Evolutionary conservation across 75 land plant genomes (phyloP).

Genomic region (Picea sitchensis): DNA sequence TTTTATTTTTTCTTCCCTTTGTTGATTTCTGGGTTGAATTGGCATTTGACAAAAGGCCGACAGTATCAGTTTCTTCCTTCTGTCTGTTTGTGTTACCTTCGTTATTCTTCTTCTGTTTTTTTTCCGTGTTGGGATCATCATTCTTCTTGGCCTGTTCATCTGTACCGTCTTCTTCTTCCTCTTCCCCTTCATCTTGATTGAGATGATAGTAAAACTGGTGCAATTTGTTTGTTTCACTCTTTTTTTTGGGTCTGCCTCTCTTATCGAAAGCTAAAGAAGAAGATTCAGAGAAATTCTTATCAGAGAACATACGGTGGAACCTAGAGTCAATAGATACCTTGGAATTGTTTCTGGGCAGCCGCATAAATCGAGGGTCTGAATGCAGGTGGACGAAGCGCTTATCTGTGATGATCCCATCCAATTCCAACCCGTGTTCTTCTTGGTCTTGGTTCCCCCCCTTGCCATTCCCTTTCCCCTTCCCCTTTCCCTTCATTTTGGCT

Average conservation of each 20-base stretch:
- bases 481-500: slow-evolving; percentile 3
- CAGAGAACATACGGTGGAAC: slow-evolving; percentile 61
- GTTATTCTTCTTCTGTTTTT: not conserved
- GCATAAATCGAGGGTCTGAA: slow-evolving; percentile 76
- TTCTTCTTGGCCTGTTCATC: slow-evolving; percentile 3
- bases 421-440: slow-evolving; percentile 3
- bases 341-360: slow-evolving; percentile 43
- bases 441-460: slow-evolving; percentile 4
- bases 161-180: slow-evolving; percentile 11
- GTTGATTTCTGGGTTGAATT: too few species aligned
- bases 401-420: slow-evolving; percentile 37
- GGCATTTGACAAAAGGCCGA: too few species aligned
- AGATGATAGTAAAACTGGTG: slow-evolving; percentile 55
- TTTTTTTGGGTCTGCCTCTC: slow-evolving; percentile 55
- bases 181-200: slow-evolving; percentile 28
- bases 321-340: slow-evolving; percentile 76
- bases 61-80: too few species aligned
- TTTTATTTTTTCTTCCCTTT: too few species aligned
- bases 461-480: too few species aligned
- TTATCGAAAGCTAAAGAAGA: slow-evolving; percentile 59
- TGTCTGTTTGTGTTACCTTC: too few species aligned
- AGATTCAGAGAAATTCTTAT: slow-evolving; percentile 48
- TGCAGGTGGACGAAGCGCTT: slow-evolving; percentile 63
- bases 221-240: slow-evolving; percentile 16
- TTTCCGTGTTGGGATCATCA: not conserved